phyloP scores from a whole-genome alignment of 164 flowering plant species.

The Magnolia officinalis region DNA sequence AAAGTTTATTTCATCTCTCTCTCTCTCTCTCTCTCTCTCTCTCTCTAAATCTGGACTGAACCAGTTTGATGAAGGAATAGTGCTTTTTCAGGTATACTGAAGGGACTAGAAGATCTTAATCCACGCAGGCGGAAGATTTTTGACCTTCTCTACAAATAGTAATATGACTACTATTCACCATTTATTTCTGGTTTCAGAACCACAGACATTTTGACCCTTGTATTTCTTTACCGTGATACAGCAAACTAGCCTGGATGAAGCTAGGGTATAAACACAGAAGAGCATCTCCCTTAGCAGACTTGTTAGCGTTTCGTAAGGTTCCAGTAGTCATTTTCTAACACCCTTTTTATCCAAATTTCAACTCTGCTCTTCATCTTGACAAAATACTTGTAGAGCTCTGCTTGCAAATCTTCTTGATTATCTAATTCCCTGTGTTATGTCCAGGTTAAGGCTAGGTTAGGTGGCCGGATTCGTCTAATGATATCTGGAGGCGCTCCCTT shows the following conservation, averaged over 20 bases:
- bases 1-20: not conserved
- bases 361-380: not conserved
- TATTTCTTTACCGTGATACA: constrained; percentile 26
- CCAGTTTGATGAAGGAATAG: constrained; percentile 1
- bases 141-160: constrained; percentile 66
- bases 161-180: constrained; percentile 20
- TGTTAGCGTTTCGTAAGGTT: constrained; percentile 94
- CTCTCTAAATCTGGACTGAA: not conserved
- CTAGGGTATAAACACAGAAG: constrained; percentile 63
- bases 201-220: not conserved
- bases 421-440: not conserved
- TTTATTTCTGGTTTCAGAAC: not conserved
- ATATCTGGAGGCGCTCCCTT: constrained; percentile 90
- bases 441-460: constrained; percentile 76
- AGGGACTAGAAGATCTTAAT: constrained; percentile 61
- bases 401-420: not conserved
- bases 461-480: constrained; percentile 78
- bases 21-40: no score
- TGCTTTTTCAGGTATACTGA: constrained; percentile 49
- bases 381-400: not conserved
- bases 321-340: constrained; percentile 4
- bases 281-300: constrained; percentile 85
- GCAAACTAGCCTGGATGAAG: constrained; percentile 87
- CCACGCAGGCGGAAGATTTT: constrained; percentile 64
- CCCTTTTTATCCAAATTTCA: not conserved